Conservation (phyloP, 345 rosid genomes). For the Murraya koenigii region DNA sequence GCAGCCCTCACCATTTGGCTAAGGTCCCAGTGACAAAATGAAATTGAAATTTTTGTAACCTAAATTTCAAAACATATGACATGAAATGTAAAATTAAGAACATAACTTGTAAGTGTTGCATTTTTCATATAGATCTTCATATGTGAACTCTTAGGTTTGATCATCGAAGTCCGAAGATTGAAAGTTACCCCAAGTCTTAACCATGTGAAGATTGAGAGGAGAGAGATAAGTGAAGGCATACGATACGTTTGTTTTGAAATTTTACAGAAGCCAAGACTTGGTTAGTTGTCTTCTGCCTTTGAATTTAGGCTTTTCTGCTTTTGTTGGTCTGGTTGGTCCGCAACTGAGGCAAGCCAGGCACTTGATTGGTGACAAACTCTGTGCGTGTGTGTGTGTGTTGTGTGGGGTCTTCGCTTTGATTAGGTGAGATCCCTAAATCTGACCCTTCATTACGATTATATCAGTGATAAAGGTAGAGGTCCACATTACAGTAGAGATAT, state of each 20-base stretch:
- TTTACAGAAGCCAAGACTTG: slow-evolving; percentile 2
- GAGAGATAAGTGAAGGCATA: slow-evolving; percentile 1
- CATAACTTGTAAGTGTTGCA: too few species aligned
- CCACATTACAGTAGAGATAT: too few species aligned
- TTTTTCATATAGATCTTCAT: too few species aligned
- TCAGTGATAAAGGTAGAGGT: neutral
- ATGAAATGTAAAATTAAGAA: too few species aligned
- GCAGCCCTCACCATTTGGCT: too few species aligned
- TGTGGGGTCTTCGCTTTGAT: neutral
- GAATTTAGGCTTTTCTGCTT: neutral
- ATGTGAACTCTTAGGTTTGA: too few species aligned
- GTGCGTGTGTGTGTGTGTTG: neutral
- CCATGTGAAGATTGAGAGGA: neutral
- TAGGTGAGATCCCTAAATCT: slow-evolving; percentile 10
- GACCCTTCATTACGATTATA: slow-evolving; percentile 3
- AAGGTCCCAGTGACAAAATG: too few species aligned
- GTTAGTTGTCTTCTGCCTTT: neutral
- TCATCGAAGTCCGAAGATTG: too few species aligned
- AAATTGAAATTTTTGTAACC: too few species aligned
- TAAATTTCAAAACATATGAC: too few species aligned
- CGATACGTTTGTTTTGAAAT: slow-evolving; percentile 2
- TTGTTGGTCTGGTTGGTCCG: slow-evolving; percentile 1
- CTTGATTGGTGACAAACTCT: slow-evolving; percentile 17
- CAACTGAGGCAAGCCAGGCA: neutral
- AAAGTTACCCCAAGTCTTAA: too few species aligned